Base-by-base conservation (phyloP, 495 filamentous ascomycete species). In the Pyrenula massariospora region DNA sequence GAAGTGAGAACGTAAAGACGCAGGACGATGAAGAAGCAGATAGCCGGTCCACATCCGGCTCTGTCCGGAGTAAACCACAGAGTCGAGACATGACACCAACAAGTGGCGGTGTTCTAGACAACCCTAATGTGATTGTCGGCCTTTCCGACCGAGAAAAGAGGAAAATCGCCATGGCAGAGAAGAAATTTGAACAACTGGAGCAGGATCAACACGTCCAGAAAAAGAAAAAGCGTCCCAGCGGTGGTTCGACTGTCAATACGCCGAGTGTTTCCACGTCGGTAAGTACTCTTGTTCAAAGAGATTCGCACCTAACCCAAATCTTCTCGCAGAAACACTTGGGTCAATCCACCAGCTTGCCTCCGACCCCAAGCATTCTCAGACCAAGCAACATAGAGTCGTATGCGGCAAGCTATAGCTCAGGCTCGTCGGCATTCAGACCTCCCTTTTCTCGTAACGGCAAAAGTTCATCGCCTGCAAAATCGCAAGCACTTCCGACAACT, bases 131-230 rank as follows among this genome's bases (percentile, higher is more conserved):
- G 70, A 76, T 70, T 52, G 83, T 71, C 1, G 89, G 88, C 63
- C 76, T 89, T 3, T 93, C 91, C 3, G 89, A 86, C 57, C 82
- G 91, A 15, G 91, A 96, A 61, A 88, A 88, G 67, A 81, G 88
- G 48, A 96, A 96, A 65, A 81, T 95, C 23, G 84, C 86, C 20
- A 86, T 87, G 67, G 77, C 89, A 15, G 90, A 96, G 65, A 87
- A 88, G 64, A 81, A 80, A 23, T 86, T 85, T 60, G 76, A 79
- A 53, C 71, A 77, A 59, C 64, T 84, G 31, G 84, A 82, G 61
- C 74, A 77, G 20, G 76, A 80, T 54, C 75, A 78, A 53, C 68
- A 73, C 21, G 57, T 59, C 8, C 64, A 70, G 8, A 73, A 68
- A 58, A 71, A 69, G 55, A 79, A 73, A 56, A 80, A 79, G 56